Conservation (phyloP, 176 grass and related monocot species). For the Carex parvula region DNA sequence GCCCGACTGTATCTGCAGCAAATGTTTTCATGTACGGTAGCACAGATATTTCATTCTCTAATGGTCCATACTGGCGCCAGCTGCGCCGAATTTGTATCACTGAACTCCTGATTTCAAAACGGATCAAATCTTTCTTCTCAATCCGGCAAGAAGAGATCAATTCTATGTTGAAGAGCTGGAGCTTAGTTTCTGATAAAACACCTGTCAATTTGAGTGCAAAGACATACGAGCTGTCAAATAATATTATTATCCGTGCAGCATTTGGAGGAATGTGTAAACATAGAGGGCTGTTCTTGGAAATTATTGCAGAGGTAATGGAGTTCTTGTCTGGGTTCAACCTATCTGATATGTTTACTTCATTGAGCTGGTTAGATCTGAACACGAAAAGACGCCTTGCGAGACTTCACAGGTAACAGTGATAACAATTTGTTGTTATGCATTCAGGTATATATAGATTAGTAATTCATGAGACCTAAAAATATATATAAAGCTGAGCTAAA, state of each 20-base stretch:
- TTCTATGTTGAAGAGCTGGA: neutral
- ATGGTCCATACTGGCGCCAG: slow-evolving; percentile 36
- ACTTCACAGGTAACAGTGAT: neutral
- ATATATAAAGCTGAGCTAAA: neutral
- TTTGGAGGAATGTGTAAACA: slow-evolving; percentile 30
- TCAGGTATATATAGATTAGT: neutral
- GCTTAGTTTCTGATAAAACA: neutral
- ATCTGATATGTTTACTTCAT: slow-evolving; percentile 42
- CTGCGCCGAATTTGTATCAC: slow-evolving; percentile 27
- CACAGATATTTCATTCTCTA: slow-evolving; percentile 28
- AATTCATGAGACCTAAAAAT: neutral
- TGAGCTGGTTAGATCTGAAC: slow-evolving; percentile 5
- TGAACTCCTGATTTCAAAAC: slow-evolving; percentile 31
- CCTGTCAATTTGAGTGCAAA: neutral
- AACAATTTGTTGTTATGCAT: neutral
- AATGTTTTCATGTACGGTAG: slow-evolving; percentile 11
- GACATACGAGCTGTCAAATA: slow-evolving; percentile 10
- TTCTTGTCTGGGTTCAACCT: slow-evolving; percentile 35
- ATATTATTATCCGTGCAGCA: slow-evolving; percentile 17
- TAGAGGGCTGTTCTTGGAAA: slow-evolving; percentile 19
- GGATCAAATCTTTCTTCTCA: slow-evolving; percentile 27
- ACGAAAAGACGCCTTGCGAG: neutral
- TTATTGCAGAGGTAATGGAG: neutral
- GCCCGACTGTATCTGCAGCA: slow-evolving; percentile 5
- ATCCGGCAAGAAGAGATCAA: slow-evolving; percentile 29